Base-by-base conservation (phyloP, 352 stramenopile species). In the Globisporangium radiosum region DNA sequence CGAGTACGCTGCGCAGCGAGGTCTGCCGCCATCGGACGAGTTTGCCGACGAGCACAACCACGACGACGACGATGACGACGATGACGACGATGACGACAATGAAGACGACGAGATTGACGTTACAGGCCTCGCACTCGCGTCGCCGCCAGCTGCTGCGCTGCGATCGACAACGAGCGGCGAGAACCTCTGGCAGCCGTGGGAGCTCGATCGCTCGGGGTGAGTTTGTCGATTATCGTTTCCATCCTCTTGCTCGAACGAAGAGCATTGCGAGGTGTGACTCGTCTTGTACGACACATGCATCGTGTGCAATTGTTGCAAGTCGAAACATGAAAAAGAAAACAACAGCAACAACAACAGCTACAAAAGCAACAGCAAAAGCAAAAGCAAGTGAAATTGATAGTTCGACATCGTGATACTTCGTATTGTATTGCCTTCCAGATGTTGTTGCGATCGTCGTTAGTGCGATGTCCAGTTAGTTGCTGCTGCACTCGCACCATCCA, bases 171-270 rank as follows among this genome's bases (percentile, higher is more conserved):
- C 49, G 36, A 85, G 70, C 49, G 68, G 56, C 3, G 70, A 92
- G 45, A 68, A 75, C 37, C 57, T 92, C 39, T 92, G 83, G 83
- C 75, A 92, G 60, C 78, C 78, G 3, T 92, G 78, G 83, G 83
- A 92, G 60, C 68, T 90, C 7, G 76, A 80, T 13, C 72, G 71
- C 44, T 77, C 71, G 4, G 73, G 71, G 1, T 88, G 66, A 49
- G 38, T 25, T 13, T 8, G 14, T 48, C 14, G 44, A 17, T 15
- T 49, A 15, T 25, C 13, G 7, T 19, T 7, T 7, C 8, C 7
- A 50, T 15, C 13, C 9, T 50, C n/a, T 33, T n/a, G 45, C n/a
- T 50, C 45, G 45, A 50, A 36, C 45, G 45, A 50, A 50, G 45
- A 50, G 45, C 45, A 11, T 33, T 33, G 25, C 25, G 25, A 33